Evolutionary conservation across 1,284 basidiomycete genomes (phyloP).

Genomic region (Ustilago curta): DNA sequence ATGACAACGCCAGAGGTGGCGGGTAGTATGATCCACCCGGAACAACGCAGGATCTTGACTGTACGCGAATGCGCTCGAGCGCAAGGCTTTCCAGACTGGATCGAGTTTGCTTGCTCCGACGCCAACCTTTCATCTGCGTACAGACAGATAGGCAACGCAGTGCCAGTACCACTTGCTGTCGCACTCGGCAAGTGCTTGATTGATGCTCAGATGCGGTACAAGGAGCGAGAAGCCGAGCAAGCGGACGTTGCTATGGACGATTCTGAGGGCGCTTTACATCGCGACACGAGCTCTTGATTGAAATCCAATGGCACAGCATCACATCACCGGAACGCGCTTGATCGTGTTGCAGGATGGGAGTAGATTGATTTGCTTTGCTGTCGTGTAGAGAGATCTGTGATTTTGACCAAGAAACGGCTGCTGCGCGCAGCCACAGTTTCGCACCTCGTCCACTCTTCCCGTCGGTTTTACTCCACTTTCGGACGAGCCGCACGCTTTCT

Average conservation of each 20-base stretch:
- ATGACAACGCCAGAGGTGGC: conserved; percentile 9
- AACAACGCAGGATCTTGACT: conserved; percentile 37
- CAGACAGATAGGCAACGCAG: conserved; percentile 48
- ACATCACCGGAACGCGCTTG: neutral
- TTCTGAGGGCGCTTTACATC: neutral
- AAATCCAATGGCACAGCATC: neutral
- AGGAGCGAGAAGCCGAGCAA: neutral
- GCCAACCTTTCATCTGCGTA: conserved; percentile 24
- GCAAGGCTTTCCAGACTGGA: conserved; percentile 44
- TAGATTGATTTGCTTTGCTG: neutral
- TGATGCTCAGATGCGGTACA: conserved; percentile 19
- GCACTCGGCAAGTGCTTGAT: conserved; percentile 19
- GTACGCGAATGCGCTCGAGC: conserved; percentile 45
- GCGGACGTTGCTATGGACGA: neutral
- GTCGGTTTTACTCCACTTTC: conserved; percentile 31
- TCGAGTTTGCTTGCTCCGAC: conserved; percentile 26
- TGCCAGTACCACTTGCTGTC: conserved; percentile 29
- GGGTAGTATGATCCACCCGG: conserved; percentile 35
- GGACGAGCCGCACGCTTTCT: conserved; percentile 13
- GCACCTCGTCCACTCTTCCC: neutral
- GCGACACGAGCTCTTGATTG: neutral
- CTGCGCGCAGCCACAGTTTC: conserved; percentile 1
- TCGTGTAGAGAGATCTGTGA: conserved; percentile 11
- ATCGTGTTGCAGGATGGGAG: neutral
- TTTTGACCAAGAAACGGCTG: neutral